These are phyloP conservation scores for Aspergillus viridinutans DNA, from an alignment of 2,329 filamentous ascomycete genomes.

Conservation along the genomic window DNA sequence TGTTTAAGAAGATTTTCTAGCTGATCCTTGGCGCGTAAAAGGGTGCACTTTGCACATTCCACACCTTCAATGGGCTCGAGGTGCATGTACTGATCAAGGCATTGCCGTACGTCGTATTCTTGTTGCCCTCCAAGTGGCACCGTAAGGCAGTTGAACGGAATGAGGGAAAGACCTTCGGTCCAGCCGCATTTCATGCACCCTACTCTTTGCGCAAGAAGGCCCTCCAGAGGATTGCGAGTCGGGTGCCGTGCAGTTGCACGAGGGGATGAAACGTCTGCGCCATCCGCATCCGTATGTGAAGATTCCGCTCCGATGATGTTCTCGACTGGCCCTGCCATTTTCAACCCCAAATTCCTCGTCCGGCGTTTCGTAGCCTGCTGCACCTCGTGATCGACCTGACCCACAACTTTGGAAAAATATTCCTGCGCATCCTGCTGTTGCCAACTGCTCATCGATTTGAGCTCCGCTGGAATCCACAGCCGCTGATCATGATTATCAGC, in stretches of 20 bases:
- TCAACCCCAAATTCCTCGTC: conserved; percentile 42
- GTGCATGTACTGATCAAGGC: conserved; percentile 77
- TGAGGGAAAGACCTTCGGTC: conserved; percentile 83
- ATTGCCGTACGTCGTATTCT: conserved; percentile 69
- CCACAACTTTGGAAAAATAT: conserved; percentile 86
- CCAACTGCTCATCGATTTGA: conserved; percentile 93
- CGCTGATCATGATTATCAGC: conserved; percentile 66
- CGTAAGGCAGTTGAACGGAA: conserved; percentile 90
- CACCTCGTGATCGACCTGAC: conserved; percentile 77
- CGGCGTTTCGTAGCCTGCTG: conserved; percentile 46
- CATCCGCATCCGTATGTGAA: conserved; percentile 6
- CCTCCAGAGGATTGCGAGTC: conserved; percentile 75
- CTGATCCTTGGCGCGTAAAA: conserved; percentile 57
- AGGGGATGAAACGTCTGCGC: conserved; percentile 11
- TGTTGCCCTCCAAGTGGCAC: conserved; percentile 67
- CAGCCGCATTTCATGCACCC: conserved; percentile 81
- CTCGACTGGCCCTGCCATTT: conserved; percentile 32
- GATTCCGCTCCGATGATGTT: conserved; percentile 26
- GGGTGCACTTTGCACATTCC: conserved; percentile 85
- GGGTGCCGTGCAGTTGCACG: conserved; percentile 16
- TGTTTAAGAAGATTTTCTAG: conserved; percentile 44
- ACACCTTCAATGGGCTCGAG: conserved; percentile 85
- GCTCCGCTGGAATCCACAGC: conserved; percentile 73
- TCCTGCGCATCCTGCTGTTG: conserved; percentile 98
- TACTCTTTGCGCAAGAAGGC: conserved; percentile 80